These are phyloP conservation scores for Ampelomyces quisqualis DNA, from an alignment of 2,329 filamentous ascomycete genomes.

Conservation along the genomic window DNA sequence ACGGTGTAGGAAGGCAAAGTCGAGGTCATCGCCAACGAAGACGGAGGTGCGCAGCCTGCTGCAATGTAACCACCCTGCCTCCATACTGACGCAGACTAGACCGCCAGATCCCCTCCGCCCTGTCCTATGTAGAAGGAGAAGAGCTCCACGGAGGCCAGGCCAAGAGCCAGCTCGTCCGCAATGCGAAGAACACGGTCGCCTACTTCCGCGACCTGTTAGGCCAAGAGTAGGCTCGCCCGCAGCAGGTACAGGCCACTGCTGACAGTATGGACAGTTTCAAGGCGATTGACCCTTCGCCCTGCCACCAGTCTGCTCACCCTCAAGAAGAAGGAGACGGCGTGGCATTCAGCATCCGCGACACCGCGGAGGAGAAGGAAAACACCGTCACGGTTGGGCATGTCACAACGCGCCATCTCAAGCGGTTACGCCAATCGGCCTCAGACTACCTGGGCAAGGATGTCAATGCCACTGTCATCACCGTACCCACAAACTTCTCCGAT, in stretches of 20 bases:
- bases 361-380: slow-evolving; percentile 56
- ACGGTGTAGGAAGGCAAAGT: slow-evolving; percentile 75
- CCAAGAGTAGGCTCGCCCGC: slow-evolving; percentile 67
- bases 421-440: slow-evolving; percentile 77
- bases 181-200: slow-evolving; percentile 87
- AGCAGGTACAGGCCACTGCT: slow-evolving; percentile 10
- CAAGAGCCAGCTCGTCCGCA: slow-evolving; percentile 89
- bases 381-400: slow-evolving; percentile 77
- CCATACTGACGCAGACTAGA: slow-evolving; percentile 58
- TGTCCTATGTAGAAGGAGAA: slow-evolving; percentile 94
- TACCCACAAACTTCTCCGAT: slow-evolving; percentile 90
- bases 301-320: slow-evolving; percentile 90
- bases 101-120: slow-evolving; percentile 90
- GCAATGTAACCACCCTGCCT: slow-evolving; percentile 2
- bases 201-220: slow-evolving; percentile 96
- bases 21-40: slow-evolving; percentile 98
- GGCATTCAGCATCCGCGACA: slow-evolving; percentile 82
- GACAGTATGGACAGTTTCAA: slow-evolving; percentile 66
- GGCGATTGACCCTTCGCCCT: slow-evolving; percentile 92
- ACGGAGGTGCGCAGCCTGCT: slow-evolving; percentile 64
- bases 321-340: slow-evolving; percentile 70
- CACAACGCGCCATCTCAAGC: slow-evolving; percentile 78
- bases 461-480: slow-evolving; percentile 89
- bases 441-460: slow-evolving; percentile 93
- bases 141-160: slow-evolving; percentile 96